phyloP scores from a whole-genome alignment of 2,329 filamentous ascomycete species.

The Dryadomyces quercivorus region DNA sequence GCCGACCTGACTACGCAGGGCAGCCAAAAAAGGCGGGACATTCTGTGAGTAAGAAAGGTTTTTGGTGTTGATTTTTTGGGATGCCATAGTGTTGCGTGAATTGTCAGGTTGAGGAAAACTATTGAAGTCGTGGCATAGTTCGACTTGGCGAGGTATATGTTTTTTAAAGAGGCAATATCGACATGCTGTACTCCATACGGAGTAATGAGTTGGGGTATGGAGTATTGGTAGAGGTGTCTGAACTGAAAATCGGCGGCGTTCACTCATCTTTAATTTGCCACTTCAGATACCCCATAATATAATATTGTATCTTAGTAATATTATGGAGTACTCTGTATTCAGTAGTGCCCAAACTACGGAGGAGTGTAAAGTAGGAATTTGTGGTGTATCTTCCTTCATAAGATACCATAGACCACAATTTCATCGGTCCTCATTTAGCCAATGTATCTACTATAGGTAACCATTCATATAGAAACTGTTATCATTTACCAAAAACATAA shows the following conservation, averaged over 20 bases:
- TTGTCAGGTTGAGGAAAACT: neutral
- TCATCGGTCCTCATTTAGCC: neutral
- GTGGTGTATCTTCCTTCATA: too few relatives aligned
- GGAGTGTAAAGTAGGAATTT: too few relatives aligned
- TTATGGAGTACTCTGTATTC: too few relatives aligned
- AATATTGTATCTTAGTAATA: too few relatives aligned
- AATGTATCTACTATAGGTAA: neutral
- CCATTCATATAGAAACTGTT: neutral
- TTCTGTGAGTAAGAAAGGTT: conserved; percentile 53
- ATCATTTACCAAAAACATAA: conserved; percentile 16
- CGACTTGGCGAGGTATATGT: neutral
- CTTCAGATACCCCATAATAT: too few relatives aligned
- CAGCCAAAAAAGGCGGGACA: conserved; percentile 49
- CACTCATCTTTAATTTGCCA: too few relatives aligned
- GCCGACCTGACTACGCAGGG: conserved; percentile 40
- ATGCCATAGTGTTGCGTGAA: neutral
- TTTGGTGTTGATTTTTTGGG: conserved; percentile 52
- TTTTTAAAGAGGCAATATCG: neutral
- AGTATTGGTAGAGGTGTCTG: too few relatives aligned
- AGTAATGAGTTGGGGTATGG: too few relatives aligned
- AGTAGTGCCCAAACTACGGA: too few relatives aligned
- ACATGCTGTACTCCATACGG: neutral
- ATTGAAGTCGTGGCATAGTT: neutral
- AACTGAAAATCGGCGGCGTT: too few relatives aligned
- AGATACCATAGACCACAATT: too few relatives aligned